These are phyloP conservation scores for Aurifilum marmelostoma DNA, from an alignment of 2,329 filamentous ascomycete species.

Conservation along the genomic window DNA sequence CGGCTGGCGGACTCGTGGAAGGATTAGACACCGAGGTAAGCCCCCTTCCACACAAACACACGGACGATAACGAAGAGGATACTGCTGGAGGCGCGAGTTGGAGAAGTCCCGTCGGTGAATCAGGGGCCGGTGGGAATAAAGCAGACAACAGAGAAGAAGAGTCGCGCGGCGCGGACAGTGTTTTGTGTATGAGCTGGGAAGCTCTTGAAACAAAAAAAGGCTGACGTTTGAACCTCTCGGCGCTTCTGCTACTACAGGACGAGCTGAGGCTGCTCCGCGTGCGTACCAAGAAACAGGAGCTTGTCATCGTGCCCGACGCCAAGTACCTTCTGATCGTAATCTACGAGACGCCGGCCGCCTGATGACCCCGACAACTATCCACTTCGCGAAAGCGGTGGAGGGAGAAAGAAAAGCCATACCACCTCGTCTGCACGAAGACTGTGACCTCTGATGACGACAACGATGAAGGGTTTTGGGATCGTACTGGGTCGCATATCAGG, in stretches of 20 bases:
- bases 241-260: conserved; percentile 52
- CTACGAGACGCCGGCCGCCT: conserved; percentile 77
- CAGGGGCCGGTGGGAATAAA: neutral
- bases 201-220: neutral
- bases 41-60: neutral
- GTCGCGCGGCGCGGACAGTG: neutral
- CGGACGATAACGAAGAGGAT: neutral
- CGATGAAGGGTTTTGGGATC: neutral
- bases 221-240: conserved; percentile 8
- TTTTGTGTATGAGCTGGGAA: too few relatives aligned
- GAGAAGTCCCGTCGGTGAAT: neutral
- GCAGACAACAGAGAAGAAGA: too few relatives aligned
- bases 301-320: conserved; percentile 79
- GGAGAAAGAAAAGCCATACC: neutral
- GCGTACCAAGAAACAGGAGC: conserved; percentile 82
- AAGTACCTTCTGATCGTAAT: conserved; percentile 81
- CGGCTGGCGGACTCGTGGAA: conserved; percentile 69
- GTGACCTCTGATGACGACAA: neutral
- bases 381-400: neutral
- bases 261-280: conserved; percentile 76
- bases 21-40: conserved; percentile 71
- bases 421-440: neutral
- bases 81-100: too few relatives aligned
- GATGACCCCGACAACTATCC: conserved; percentile 30
- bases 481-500: neutral